A percentile compares a stretch with the other conserved stretches of the same genome.
Evolutionary conservation across 805 yeast species (phyloP).

Genomic region (Ogataea glucozyma): DNA sequence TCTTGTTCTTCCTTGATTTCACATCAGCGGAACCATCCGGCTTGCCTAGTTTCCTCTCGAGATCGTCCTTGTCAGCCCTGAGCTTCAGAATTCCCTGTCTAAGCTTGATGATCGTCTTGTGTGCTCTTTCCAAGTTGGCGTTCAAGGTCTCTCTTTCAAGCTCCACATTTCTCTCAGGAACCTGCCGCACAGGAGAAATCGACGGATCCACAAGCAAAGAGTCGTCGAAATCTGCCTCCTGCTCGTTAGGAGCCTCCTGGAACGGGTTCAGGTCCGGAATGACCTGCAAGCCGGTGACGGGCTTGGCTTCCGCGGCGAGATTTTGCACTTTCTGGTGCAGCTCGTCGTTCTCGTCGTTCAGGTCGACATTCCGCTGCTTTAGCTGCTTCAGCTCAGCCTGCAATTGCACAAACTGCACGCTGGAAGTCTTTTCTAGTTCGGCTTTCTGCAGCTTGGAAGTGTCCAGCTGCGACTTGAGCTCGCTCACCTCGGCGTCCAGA

Average conservation of each 20-base stretch:
- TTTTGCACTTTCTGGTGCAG: conserved; percentile 42
- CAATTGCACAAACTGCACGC: conserved; percentile 38
- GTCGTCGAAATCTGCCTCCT: conserved; percentile 40
- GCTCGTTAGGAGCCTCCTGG: conserved; percentile 14
- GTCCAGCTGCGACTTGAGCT: conserved; percentile 52
- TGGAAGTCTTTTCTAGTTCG: conserved; percentile 42
- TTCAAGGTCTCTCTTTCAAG: conserved; percentile 67
- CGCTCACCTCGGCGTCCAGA: conserved; percentile 26
- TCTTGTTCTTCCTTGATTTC: conserved; percentile 7
- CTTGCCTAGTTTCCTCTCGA: conserved; percentile 24
- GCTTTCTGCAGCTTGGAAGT: conserved; percentile 41
- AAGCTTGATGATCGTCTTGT: conserved; percentile 60
- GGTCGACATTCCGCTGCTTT: conserved; percentile 52
- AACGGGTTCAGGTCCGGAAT: conserved; percentile 10
- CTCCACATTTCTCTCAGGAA: conserved; percentile 44
- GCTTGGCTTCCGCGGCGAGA: conserved; percentile 15
- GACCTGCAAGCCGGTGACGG: conserved; percentile 20
- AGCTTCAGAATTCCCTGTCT: conserved; percentile 50
- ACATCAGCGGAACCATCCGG: neutral
- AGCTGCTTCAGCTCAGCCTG: conserved; percentile 48
- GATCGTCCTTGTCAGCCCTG: conserved; percentile 42
- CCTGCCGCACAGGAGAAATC: conserved; percentile 36
- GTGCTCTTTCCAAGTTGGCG: conserved; percentile 64
- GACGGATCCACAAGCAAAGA: conserved; percentile 35
- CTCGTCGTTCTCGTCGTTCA: conserved; percentile 70